A percentile compares a stretch with the other conserved stretches of the same genome.
These are phyloP conservation scores for Teunomyces tritomae DNA, from an alignment of 805 yeast genomes.

Conservation along the genomic window DNA sequence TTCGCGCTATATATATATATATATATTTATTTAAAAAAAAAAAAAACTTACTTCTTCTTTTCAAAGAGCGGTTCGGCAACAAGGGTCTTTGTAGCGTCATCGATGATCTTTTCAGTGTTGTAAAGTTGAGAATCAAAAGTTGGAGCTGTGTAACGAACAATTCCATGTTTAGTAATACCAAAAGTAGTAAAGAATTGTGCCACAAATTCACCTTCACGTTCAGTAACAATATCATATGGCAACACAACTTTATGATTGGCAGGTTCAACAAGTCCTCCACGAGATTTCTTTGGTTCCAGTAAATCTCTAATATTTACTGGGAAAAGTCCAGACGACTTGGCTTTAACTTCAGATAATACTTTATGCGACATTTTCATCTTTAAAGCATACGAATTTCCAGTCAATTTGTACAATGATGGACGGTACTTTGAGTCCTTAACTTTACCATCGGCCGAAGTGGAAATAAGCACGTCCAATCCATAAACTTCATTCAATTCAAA, in stretches of 20 bases:
- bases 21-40: too few species aligned
- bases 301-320: conserved; percentile 67
- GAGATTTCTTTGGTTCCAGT: conserved; percentile 66
- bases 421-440: conserved; percentile 56
- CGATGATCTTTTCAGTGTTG: conserved; percentile 54
- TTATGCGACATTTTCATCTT: conserved; percentile 70
- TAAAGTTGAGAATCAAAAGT: conserved; percentile 47
- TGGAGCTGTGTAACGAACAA: conserved; percentile 61
- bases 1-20: too few species aligned
- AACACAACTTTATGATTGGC: conserved; percentile 61
- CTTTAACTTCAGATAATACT: conserved; percentile 64
- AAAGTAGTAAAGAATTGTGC: conserved; percentile 76
- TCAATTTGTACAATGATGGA: conserved; percentile 70
- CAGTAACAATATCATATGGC: conserved; percentile 67
- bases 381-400: conserved; percentile 65
- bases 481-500: conserved; percentile 76
- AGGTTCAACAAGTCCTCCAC: conserved; percentile 74
- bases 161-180: conserved; percentile 71
- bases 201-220: conserved; percentile 61
- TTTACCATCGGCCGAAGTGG: conserved; percentile 65
- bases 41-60: conserved; percentile 46
- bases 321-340: conserved; percentile 58
- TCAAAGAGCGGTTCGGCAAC: conserved; percentile 48
- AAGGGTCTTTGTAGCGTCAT: conserved; percentile 47
- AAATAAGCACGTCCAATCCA: conserved; percentile 69